These are phyloP conservation scores for Geosmithia flava DNA, from an alignment of 2,329 filamentous ascomycete species.

Conservation along the genomic window DNA sequence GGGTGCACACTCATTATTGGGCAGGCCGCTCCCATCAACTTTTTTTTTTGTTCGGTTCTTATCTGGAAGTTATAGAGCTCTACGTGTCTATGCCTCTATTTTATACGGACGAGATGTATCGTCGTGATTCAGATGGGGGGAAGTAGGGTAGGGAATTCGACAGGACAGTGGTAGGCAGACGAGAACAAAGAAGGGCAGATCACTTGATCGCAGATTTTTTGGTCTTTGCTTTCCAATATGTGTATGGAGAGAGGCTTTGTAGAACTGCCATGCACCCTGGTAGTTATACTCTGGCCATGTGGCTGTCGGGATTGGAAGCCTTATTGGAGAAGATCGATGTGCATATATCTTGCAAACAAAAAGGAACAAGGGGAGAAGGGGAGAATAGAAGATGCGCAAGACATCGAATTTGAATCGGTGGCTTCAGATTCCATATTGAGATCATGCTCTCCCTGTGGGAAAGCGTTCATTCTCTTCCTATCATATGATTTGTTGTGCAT, in stretches of 20 bases:
- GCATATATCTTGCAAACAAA: background rate
- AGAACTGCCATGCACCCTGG: background rate
- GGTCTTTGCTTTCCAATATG: background rate
- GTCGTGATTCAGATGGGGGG: no score
- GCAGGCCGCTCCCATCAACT: no score
- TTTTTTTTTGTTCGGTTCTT: no score
- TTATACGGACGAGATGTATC: no score
- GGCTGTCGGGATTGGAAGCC: no score
- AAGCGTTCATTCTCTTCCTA: conserved; percentile 59
- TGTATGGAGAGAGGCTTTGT: background rate
- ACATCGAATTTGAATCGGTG: conserved; percentile 5
- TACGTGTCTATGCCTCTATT: no score
- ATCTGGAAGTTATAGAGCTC: no score
- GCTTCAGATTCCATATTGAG: conserved; percentile 53
- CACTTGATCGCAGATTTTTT: background rate
- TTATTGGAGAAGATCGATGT: no score
- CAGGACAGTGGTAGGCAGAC: background rate
- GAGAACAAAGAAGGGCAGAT: background rate
- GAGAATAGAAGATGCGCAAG: background rate
- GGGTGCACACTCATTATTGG: no score
- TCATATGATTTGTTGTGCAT: conserved; percentile 42
- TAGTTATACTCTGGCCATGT: no score
- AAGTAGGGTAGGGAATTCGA: no score
- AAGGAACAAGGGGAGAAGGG: background rate
- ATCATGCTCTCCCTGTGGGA: conserved; percentile 42